These are phyloP conservation scores for Begonia masoniana DNA, from an alignment of 306 rosid species.

Conservation along the genomic window DNA sequence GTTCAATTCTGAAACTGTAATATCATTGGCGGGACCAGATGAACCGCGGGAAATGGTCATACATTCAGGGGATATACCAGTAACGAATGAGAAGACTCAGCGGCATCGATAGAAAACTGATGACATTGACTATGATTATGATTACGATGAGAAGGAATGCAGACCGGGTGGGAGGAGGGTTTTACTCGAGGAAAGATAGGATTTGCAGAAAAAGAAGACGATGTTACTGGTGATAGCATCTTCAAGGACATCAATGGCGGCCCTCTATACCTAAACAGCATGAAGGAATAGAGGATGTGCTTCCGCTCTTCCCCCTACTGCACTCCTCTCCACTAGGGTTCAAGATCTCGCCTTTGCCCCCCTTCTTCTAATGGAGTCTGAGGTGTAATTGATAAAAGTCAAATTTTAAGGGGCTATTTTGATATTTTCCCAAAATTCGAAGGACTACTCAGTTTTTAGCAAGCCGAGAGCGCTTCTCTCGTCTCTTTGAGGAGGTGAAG, in stretches of 20 bases:
- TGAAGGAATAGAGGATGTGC: no score
- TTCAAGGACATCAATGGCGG: slow-evolving; percentile 21
- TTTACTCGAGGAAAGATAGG: slow-evolving; percentile 12
- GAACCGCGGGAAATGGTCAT: slow-evolving; percentile 45
- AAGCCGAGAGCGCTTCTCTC: no score
- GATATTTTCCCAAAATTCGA: no score
- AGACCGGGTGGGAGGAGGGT: slow-evolving; percentile 5
- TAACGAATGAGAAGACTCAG: slow-evolving; percentile 8
- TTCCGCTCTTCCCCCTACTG: no score
- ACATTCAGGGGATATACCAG: slow-evolving; percentile 15
- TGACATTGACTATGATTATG: slow-evolving; percentile 1
- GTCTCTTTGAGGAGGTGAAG: not conserved
- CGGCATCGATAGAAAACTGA: slow-evolving; percentile 3
- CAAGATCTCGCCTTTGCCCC: no score
- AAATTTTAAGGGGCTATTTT: no score
- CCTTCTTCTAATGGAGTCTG: no score
- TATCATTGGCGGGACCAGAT: slow-evolving; percentile 13
- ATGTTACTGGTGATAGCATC: slow-evolving; percentile 26
- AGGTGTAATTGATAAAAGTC: no score
- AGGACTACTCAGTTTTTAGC: no score
- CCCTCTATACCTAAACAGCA: slow-evolving; percentile 26
- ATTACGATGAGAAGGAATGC: no score
- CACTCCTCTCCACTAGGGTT: no score
- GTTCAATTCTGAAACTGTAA: slow-evolving; percentile 9
- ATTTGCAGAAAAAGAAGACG: slow-evolving; percentile 14